Evolutionary conservation across 768 basidiomycete genomes (phyloP).

Genomic region (Grammothele lineata): DNA sequence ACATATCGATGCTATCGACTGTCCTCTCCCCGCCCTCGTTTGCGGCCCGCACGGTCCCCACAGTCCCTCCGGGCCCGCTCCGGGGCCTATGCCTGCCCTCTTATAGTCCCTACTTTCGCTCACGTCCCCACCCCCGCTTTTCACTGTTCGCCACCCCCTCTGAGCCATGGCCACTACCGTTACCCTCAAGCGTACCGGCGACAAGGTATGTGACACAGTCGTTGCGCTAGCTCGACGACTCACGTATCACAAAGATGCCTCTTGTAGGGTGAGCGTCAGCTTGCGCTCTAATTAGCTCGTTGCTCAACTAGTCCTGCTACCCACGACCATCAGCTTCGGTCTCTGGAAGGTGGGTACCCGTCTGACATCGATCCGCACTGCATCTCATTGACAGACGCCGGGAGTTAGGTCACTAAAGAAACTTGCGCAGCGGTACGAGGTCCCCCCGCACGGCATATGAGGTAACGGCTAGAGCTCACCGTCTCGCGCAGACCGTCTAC

Average conservation of each 20-base stretch:
- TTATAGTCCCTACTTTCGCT: slow-evolving; percentile 4
- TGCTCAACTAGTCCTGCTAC: not conserved
- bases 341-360: slow-evolving; percentile 57
- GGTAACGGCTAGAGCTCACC: too few species aligned
- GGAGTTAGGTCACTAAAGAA: slow-evolving; percentile 49
- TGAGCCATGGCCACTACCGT: slow-evolving; percentile 44
- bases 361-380: too few species aligned
- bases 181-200: slow-evolving; percentile 53
- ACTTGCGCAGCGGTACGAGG: slow-evolving; percentile 54
- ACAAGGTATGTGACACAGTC: slow-evolving; percentile 39
- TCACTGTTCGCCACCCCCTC: slow-evolving; percentile 11
- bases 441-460: too few species aligned
- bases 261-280: slow-evolving; percentile 52
- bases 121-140: slow-evolving; percentile 6
- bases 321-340: slow-evolving; percentile 47
- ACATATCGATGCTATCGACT: slow-evolving; percentile 5
- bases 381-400: too few species aligned
- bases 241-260: slow-evolving; percentile 50
- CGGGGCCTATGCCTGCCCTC: not conserved
- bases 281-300: not conserved
- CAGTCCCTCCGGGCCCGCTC: slow-evolving; percentile 2
- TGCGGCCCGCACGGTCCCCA: not conserved
- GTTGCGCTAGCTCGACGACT: not conserved
- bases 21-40: not conserved
- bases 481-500: slow-evolving; percentile 83